Base-by-base conservation (phyloP, 768 basidiomycete species). In the Pilatotrama ljubarskyi region DNA sequence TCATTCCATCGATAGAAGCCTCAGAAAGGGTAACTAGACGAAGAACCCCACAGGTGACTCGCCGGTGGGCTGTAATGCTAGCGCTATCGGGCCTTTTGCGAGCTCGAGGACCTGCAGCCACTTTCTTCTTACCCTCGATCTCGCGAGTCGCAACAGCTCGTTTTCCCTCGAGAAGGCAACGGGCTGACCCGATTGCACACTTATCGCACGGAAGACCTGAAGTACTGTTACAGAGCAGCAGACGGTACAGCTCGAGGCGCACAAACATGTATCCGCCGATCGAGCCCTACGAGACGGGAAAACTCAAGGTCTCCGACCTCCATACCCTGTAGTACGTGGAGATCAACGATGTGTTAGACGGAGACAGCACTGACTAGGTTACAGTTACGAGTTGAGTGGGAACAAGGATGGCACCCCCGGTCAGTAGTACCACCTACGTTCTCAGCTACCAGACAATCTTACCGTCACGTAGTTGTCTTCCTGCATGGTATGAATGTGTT, bases 381-480 rank as follows among this genome's bases (percentile, higher is more conserved):
- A 29, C 64, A 94, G 93, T 76, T 94, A 90, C 68, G 91, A 93
- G 73, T 67, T 93, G 51, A 84, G 84, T 64, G 93, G 93, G 40
- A 93, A 90, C 68, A 84, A 84, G 64, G 77, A 85, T 41, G 93
- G 91, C 20, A 79, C 76, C 55, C 90, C 93, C 72, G 90, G 92
- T 65, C 18, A 29, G 13, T 7, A n/a, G 2, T 25, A 51, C 36
- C 35, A 8, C 13, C 25, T 32, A 14, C 36, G 25, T n/a, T 36
- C 26, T n/a, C 7, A 32, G 9, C 40, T 43, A 17, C 20, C 35
- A 17, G 0, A 15, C 11, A 22, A 43, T n/a, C 51, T 55, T 4
- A 46, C 47, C n/a, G 2, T 11, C 25, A 13, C 5, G 48, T 61
- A 90, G 90, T 91, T 20, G 80, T 92, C n/a, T 93, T 91, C 69